phyloP scores from a whole-genome alignment of 2,329 filamentous ascomycete genomes.

The Corniculantispora saksenae region DNA sequence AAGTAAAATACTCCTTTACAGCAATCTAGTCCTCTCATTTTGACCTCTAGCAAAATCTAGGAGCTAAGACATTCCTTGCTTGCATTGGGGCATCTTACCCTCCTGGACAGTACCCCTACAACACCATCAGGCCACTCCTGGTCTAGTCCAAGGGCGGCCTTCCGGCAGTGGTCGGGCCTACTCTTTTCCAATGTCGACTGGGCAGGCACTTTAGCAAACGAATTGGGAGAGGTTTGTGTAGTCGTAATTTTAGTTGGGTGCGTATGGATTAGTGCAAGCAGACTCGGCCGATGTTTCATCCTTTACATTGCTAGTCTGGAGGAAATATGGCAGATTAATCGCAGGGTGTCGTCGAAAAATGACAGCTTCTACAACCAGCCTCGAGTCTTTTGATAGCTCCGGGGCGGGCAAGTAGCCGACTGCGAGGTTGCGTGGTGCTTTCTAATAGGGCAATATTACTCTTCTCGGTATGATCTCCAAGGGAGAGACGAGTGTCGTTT shows the following conservation, averaged over 20 bases:
- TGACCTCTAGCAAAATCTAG: neutral
- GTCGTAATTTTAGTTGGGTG: neutral
- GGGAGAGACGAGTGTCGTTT: neutral
- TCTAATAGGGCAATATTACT: no score
- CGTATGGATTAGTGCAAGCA: neutral
- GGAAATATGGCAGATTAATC: neutral
- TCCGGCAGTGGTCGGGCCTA: no score
- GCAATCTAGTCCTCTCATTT: neutral
- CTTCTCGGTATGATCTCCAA: neutral
- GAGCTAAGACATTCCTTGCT: neutral
- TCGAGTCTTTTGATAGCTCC: neutral
- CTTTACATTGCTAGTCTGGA: neutral
- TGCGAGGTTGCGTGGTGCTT: no score
- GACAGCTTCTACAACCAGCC: neutral
- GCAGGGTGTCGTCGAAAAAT: neutral
- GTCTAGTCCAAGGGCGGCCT: no score
- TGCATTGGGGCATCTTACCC: no score
- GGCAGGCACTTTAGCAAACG: neutral
- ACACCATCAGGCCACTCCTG: no score
- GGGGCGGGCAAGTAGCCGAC: no score
- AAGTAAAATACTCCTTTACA: neutral
- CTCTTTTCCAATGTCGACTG: neutral
- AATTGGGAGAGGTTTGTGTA: neutral
- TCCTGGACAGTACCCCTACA: no score
- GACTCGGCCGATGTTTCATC: neutral